A percentile compares a stretch with the other conserved stretches of the same genome.
These are phyloP conservation scores for Cenchrus americanus DNA, from an alignment of 176 grass and related monocot genomes.

Conservation along the genomic window DNA sequence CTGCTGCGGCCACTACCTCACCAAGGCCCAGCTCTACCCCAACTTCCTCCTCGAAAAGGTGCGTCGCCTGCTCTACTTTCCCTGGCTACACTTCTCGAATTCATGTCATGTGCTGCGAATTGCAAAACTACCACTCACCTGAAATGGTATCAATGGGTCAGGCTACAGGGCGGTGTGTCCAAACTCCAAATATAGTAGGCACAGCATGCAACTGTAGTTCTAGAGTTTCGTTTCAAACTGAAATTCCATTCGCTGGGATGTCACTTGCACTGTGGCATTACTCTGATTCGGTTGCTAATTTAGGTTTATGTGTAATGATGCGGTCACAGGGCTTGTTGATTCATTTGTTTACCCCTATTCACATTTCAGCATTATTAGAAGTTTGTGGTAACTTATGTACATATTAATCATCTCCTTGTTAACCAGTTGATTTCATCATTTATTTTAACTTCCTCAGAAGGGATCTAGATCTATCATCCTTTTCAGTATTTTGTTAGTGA, in stretches of 20 bases:
- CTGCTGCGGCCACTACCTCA: constrained; percentile 85
- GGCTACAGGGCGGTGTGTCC: background rate
- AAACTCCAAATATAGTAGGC: background rate
- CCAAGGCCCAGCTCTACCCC: constrained; percentile 92
- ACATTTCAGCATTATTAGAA: background rate
- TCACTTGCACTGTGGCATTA: background rate
- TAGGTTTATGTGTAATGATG: background rate
- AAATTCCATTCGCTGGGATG: background rate
- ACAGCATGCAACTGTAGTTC: background rate
- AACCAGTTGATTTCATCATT: background rate
- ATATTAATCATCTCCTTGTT: background rate
- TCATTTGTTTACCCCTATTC: background rate
- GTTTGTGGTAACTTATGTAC: background rate
- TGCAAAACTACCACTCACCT: background rate
- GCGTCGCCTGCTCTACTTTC: background rate
- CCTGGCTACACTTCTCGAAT: background rate
- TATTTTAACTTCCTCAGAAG: too few species aligned
- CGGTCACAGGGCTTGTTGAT: too few species aligned
- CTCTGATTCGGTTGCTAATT: background rate
- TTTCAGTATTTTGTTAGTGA: background rate
- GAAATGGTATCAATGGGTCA: background rate
- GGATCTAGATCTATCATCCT: background rate
- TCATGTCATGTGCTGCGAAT: background rate
- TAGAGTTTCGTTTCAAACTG: background rate
- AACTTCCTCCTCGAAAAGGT: constrained; percentile 99